Evolutionary conservation across 768 basidiomycete species (phyloP).

Genomic region (Plicaturopsis crispa): DNA sequence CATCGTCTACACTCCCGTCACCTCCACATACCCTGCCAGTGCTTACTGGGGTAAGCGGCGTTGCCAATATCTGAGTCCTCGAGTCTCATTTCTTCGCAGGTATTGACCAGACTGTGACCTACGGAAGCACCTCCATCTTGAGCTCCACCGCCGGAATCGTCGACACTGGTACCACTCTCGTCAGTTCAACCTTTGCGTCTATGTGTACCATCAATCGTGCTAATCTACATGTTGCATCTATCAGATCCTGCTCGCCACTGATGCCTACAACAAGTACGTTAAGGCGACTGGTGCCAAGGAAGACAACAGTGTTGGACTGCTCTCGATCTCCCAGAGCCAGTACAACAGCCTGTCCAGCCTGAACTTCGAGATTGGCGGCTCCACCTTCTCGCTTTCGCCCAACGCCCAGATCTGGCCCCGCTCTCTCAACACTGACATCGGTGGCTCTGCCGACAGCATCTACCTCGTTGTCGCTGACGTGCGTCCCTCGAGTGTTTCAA

Average conservation of each 20-base stretch:
- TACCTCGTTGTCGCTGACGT: slow-evolving; percentile 51
- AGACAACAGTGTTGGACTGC: slow-evolving; percentile 48
- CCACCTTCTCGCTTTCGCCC: slow-evolving; percentile 45
- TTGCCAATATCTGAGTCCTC: not conserved
- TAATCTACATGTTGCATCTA: not conserved
- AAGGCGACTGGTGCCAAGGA: slow-evolving; percentile 41
- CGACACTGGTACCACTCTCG: slow-evolving; percentile 45
- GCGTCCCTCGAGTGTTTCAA: slow-evolving; percentile 22
- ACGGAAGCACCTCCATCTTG: slow-evolving; percentile 24
- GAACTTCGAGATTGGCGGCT: slow-evolving; percentile 43
- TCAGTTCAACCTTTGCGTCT: not conserved
- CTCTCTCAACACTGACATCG: slow-evolving; percentile 45
- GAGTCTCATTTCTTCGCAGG: not conserved
- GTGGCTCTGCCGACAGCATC: slow-evolving; percentile 41
- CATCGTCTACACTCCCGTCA: slow-evolving; percentile 32
- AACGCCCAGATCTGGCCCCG: slow-evolving; percentile 72
- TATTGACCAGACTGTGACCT: slow-evolving; percentile 24
- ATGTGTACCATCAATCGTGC: not conserved
- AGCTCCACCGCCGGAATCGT: slow-evolving; percentile 38
- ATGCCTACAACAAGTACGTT: slow-evolving; percentile 51
- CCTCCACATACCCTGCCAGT: slow-evolving; percentile 35
- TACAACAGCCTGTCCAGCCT: slow-evolving; percentile 41
- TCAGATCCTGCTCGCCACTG: slow-evolving; percentile 41
- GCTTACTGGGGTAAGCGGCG: slow-evolving; percentile 43
- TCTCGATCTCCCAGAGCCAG: slow-evolving; percentile 42